A percentile compares a stretch with the other conserved stretches of the same genome.
Conservation (phyloP, 2,329 filamentous ascomycete species). For the Talaromyces sp. region DNA sequence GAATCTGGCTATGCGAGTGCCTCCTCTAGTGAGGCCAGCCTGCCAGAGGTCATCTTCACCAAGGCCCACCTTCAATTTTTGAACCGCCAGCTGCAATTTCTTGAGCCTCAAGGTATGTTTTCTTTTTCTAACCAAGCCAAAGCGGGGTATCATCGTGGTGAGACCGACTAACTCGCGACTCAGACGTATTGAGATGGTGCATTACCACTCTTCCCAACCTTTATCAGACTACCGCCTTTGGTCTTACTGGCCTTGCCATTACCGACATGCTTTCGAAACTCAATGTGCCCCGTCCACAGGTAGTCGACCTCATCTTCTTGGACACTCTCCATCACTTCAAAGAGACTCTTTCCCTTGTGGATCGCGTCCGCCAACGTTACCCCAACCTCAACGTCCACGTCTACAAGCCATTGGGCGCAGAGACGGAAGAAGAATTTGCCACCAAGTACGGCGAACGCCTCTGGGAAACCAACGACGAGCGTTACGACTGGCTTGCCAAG, state of each 20-base stretch:
- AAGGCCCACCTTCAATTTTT: slow-evolving; percentile 84
- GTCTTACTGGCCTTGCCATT: slow-evolving; percentile 73
- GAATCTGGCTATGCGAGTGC: slow-evolving; percentile 76
- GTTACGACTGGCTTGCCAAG: slow-evolving; percentile 97
- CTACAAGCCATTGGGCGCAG: slow-evolving; percentile 77
- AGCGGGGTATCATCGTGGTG: slow-evolving; percentile 14
- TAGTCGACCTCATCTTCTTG: slow-evolving; percentile 64
- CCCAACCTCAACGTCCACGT: slow-evolving; percentile 76
- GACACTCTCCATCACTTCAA: slow-evolving; percentile 80
- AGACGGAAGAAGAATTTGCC: slow-evolving; percentile 73
- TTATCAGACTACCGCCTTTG: slow-evolving; percentile 81
- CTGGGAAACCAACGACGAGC: slow-evolving; percentile 80
- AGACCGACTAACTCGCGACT: slow-evolving; percentile 16
- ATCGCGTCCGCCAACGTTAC: slow-evolving; percentile 72
- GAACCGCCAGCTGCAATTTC: slow-evolving; percentile 81
- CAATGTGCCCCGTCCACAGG: slow-evolving; percentile 46
- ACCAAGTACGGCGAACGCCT: slow-evolving; percentile 74
- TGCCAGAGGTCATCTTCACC: slow-evolving; percentile 80
- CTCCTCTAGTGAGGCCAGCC: slow-evolving; percentile 57
- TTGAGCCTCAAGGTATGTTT: slow-evolving; percentile 68
- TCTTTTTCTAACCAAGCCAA: slow-evolving; percentile 5
- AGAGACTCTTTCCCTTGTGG: slow-evolving; percentile 70
- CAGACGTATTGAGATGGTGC: slow-evolving; percentile 87
- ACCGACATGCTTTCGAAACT: slow-evolving; percentile 64
- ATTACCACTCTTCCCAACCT: slow-evolving; percentile 85